A percentile compares a stretch with the other conserved stretches of the same genome.
phyloP scores from a whole-genome alignment of 352 stramenopile species.

The Pythium sukuiense region DNA sequence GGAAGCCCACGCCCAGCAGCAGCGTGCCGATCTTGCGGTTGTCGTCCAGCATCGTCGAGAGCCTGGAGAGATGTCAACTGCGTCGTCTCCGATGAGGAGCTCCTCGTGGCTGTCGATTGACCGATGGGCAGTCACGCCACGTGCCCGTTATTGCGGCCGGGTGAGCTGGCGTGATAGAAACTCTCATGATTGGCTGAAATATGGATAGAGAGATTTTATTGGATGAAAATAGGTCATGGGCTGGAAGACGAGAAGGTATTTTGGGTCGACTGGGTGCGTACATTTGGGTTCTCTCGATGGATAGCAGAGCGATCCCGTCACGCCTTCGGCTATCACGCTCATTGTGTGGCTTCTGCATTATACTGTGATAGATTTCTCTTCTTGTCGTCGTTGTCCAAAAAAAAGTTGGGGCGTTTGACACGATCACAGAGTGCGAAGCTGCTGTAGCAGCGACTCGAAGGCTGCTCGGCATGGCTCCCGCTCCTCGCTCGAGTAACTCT shows the following conservation, averaged over 20 bases:
- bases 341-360: too few species aligned
- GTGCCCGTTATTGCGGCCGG: constrained; percentile 3
- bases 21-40: constrained; percentile 96
- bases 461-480: constrained; percentile 42
- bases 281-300: too few species aligned
- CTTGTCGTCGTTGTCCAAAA: too few species aligned
- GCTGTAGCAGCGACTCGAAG: constrained; percentile 43
- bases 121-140: constrained; percentile 6
- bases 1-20: constrained; percentile 90
- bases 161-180: not conserved
- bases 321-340: too few species aligned
- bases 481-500: constrained; percentile 55
- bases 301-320: too few species aligned
- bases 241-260: too few species aligned
- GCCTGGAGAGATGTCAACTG: too few species aligned
- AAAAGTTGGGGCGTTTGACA: too few species aligned
- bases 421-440: constrained; percentile 42
- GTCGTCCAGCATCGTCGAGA: constrained; percentile 76
- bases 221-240: not conserved
- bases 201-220: not conserved
- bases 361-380: too few species aligned
- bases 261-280: too few species aligned
- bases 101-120: not conserved
- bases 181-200: not conserved
- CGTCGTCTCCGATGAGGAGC: not conserved